These are phyloP conservation scores for Pyrenopolyporus hunteri DNA, from an alignment of 495 filamentous ascomycete genomes.

Conservation along the genomic window DNA sequence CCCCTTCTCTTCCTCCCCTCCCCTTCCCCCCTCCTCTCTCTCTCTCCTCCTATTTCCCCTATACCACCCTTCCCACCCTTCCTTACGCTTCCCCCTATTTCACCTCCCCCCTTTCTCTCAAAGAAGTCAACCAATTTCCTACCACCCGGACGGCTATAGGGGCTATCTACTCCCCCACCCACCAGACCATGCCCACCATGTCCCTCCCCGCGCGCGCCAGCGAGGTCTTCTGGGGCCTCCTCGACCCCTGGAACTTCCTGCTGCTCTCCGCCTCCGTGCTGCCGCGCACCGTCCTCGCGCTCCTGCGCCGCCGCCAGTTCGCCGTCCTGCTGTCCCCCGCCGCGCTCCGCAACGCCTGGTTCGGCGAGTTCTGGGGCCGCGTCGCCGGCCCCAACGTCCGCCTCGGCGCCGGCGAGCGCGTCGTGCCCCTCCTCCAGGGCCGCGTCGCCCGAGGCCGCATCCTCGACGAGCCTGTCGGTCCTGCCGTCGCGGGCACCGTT, in stretches of 20 bases:
- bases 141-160: too few relatives aligned
- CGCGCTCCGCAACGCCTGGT: constrained; percentile 52
- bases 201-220: constrained; percentile 14
- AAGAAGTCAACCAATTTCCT: too few relatives aligned
- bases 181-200: background rate
- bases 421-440: constrained; percentile 52
- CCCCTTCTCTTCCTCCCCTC: background rate
- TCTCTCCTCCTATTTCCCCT: background rate
- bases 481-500: constrained; percentile 45
- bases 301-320: constrained; percentile 37
- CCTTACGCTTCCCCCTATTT: too few relatives aligned
- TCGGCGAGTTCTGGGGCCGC: constrained; percentile 54
- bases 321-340: constrained; percentile 42
- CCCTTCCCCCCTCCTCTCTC: background rate
- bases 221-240: constrained; percentile 32
- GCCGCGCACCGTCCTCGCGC: constrained; percentile 43
- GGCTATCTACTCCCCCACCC: too few relatives aligned
- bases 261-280: constrained; percentile 44
- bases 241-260: constrained; percentile 52
- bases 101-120: too few relatives aligned
- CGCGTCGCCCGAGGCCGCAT: constrained; percentile 39
- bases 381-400: constrained; percentile 48
- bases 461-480: constrained; percentile 29
- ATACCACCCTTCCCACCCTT: constrained; percentile 3
- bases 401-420: constrained; percentile 30